These are phyloP conservation scores for Fagopyrum tataricum DNA, from an alignment of 148 eudicot genomes.

Conservation along the genomic window DNA sequence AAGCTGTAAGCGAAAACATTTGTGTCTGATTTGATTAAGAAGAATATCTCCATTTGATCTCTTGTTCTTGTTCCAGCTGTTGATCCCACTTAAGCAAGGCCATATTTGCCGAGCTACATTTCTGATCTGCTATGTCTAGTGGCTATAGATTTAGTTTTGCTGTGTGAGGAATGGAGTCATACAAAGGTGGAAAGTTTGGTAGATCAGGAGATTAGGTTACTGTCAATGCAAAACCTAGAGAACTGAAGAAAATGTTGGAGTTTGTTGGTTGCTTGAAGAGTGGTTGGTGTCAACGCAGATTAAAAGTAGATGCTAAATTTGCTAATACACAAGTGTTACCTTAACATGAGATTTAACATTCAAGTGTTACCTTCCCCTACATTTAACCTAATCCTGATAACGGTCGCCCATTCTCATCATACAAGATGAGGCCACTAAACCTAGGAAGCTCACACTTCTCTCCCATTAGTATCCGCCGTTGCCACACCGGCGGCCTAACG, in stretches of 20 bases:
- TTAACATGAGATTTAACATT: no score
- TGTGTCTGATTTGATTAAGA: not conserved
- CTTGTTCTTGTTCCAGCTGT: not conserved
- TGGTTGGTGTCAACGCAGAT: not conserved
- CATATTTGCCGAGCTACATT: not conserved
- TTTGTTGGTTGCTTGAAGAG: not conserved
- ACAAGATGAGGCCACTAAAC: slow-evolving; percentile 76
- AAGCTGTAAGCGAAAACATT: not conserved
- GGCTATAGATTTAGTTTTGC: not conserved
- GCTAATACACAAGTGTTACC: not conserved
- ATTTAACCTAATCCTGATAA: no score
- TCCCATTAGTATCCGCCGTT: slow-evolving; percentile 84
- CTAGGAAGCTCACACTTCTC: slow-evolving; percentile 72
- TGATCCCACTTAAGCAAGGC: not conserved
- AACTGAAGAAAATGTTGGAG: not conserved
- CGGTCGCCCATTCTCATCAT: slow-evolving; percentile 64
- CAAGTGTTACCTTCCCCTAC: no score
- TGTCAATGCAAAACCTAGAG: no score
- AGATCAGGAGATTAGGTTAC: not conserved
- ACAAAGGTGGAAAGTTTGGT: not conserved
- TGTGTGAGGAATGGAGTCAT: not conserved
- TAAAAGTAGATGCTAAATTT: slow-evolving; percentile 3
- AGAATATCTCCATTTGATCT: not conserved
- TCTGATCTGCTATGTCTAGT: no score
- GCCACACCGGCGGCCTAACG: slow-evolving; percentile 57